Evolutionary conservation across 169 alveolate species (phyloP), one percentile per base, ranked within the genome.

Genomic region (Eimeria sp.): DNA sequence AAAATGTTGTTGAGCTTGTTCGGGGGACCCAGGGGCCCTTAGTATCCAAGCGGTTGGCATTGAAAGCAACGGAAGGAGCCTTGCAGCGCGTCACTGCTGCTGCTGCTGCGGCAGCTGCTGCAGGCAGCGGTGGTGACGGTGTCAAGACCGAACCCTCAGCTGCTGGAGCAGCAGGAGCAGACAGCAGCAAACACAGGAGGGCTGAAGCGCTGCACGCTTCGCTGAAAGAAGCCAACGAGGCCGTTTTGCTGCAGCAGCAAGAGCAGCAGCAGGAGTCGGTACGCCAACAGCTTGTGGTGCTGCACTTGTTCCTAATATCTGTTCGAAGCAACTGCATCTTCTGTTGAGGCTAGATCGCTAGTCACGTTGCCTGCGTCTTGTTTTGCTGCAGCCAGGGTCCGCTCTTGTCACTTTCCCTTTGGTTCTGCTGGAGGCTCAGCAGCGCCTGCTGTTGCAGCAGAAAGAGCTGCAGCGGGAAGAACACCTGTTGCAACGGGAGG

Each of bases 381-480:
- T 72, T 80, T 45, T n/a, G 89, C 70, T 80, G 89, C 89, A 45
- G 89, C 89, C 65, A 1, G 72, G 30, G 47, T 80, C 89, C 22
- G 63, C 89, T 34, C 89, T 80, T 25, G 72, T 80, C 49, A 80
- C 89, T 13, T 80, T 80, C 70, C 89, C 89, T 45, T 34, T 80
- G 89, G 73, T 45, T 70, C 14, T 80, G 49, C 70, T 80, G 72
- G 89, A 80, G 89, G 65, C 89, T 5, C 65, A 80, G 72, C 89
- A 80, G 70, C 89, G 89, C 72, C 89, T 80, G 89, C 89, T 80
- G 89, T 49, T 80, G 89, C 89, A 80, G 89, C 89, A 80, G 45
- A 45, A 63, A 13, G 89, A 80, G 89, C 70, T 80, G 89, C 63
- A 80, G 89, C 89, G 70, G 89, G 63, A 80, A 63, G 54, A 80